phyloP scores from a whole-genome alignment of 129 eudicot species.

The Pseudognaphalium luteoalbum region DNA sequence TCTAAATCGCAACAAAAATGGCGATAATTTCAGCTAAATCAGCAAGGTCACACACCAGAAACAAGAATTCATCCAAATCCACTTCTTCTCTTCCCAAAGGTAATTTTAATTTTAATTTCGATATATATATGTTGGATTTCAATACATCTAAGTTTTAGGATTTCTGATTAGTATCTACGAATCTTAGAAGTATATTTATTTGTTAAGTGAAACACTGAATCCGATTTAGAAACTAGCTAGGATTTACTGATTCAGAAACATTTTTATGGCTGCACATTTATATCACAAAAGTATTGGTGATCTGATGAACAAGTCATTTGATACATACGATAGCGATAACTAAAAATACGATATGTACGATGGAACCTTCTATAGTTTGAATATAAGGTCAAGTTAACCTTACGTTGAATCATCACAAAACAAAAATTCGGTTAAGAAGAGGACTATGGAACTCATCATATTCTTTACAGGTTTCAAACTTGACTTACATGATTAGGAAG shows the following conservation, averaged over 20 bases:
- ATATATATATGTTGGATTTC: constrained; percentile 15
- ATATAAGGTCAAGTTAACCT: no score
- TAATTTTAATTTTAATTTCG: neutral
- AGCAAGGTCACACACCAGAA: constrained; percentile 80
- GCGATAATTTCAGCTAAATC: constrained; percentile 75
- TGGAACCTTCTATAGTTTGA: neutral
- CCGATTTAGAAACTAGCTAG: neutral
- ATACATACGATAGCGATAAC: neutral
- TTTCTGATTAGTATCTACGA: neutral
- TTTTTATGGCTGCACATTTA: no score
- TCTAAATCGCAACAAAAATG: constrained; percentile 36
- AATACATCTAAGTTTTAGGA: neutral
- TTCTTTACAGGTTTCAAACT: neutral
- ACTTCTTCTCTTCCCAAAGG: constrained; percentile 16
- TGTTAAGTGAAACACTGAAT: no score
- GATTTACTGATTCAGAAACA: neutral
- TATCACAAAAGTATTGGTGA: no score
- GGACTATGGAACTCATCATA: neutral
- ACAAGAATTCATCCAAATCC: constrained; percentile 39
- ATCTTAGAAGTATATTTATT: neutral
- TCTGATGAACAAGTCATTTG: neutral
- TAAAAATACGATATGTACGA: no score
- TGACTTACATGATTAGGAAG: neutral
- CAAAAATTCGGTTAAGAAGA: no score
- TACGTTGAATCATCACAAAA: neutral